phyloP scores from a whole-genome alignment of 768 basidiomycete species.

The Mycena indigotica region DNA sequence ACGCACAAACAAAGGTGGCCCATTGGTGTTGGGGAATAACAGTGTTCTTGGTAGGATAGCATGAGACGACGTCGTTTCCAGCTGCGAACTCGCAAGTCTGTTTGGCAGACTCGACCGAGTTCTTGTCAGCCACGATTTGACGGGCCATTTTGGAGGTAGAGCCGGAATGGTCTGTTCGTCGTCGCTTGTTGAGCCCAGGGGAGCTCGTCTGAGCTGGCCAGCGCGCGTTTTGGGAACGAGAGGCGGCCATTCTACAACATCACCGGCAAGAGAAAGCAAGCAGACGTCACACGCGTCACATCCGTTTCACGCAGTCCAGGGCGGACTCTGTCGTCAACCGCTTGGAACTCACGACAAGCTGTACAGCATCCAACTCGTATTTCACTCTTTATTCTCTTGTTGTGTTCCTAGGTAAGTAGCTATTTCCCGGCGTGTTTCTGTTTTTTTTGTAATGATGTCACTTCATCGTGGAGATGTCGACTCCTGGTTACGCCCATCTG shows the following conservation, averaged over 20 bases:
- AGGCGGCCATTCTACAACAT: conserved; percentile 15
- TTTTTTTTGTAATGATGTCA: neutral
- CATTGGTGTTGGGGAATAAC: conserved; percentile 72
- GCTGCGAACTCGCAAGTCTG: conserved; percentile 54
- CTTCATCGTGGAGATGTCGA: conserved; percentile 12
- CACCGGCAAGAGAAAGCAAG: neutral
- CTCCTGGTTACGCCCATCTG: conserved; percentile 41
- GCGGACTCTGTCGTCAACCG: too few species aligned
- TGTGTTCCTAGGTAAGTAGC: neutral
- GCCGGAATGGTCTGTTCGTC: conserved; percentile 14
- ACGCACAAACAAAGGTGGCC: conserved; percentile 81
- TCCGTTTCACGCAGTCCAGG: neutral
- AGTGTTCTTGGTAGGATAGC: conserved; percentile 64
- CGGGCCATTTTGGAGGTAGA: conserved; percentile 33
- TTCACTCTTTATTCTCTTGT: too few species aligned
- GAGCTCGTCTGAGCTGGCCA: conserved; percentile 27
- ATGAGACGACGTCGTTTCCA: conserved; percentile 75
- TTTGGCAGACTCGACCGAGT: conserved; percentile 45
- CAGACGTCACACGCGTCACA: too few species aligned
- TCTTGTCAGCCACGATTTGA: conserved; percentile 43
- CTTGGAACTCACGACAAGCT: too few species aligned
- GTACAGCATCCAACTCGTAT: too few species aligned
- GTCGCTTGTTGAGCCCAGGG: conserved; percentile 21
- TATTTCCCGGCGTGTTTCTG: neutral
- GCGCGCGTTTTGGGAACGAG: conserved; percentile 31